Evolutionary conservation across 2,329 filamentous ascomycete species (phyloP).

Genomic region (Rugonectria rugulosa): DNA sequence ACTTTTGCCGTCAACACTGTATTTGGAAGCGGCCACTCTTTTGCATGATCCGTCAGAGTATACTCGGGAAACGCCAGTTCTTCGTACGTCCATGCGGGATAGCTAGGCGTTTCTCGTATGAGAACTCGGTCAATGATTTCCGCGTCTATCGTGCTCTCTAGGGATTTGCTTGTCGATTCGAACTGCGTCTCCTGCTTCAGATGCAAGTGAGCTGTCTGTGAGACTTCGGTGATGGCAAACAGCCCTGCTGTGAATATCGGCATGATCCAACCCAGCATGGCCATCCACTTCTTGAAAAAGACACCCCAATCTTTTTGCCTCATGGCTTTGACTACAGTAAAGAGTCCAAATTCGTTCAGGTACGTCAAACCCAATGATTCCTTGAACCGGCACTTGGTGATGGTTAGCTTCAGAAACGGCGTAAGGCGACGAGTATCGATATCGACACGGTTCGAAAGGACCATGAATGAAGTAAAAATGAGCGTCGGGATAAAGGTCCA

Average conservation of each 20-base stretch:
- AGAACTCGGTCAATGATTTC: conserved; percentile 30
- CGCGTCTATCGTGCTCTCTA: conserved; percentile 21
- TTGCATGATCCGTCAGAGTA: conserved; percentile 23
- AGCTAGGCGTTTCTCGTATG: conserved; percentile 30
- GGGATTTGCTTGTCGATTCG: conserved; percentile 29
- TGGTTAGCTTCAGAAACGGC: conserved; percentile 36
- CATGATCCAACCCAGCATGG: conserved; percentile 40
- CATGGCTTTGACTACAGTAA: conserved; percentile 35
- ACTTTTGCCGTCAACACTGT: conserved; percentile 32
- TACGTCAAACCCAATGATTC: conserved; percentile 38
- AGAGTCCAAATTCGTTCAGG: conserved; percentile 39
- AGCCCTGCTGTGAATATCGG: conserved; percentile 41
- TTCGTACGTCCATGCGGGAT: conserved; percentile 38
- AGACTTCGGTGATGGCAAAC: conserved; percentile 34
- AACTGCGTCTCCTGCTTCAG: conserved; percentile 33
- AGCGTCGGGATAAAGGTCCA: conserved; percentile 40
- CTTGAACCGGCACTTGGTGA: conserved; percentile 31
- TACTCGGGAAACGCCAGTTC: conserved; percentile 35
- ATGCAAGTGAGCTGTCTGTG: conserved; percentile 29
- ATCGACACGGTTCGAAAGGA: conserved; percentile 37
- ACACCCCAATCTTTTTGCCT: conserved; percentile 38
- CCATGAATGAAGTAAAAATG: conserved; percentile 26
- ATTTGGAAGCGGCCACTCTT: conserved; percentile 34
- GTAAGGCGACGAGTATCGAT: conserved; percentile 37
- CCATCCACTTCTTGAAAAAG: conserved; percentile 35